Evolutionary conservation across 2,329 filamentous ascomycete genomes (phyloP).

Genomic region (Lasiodiplodia hormozganensis): DNA sequence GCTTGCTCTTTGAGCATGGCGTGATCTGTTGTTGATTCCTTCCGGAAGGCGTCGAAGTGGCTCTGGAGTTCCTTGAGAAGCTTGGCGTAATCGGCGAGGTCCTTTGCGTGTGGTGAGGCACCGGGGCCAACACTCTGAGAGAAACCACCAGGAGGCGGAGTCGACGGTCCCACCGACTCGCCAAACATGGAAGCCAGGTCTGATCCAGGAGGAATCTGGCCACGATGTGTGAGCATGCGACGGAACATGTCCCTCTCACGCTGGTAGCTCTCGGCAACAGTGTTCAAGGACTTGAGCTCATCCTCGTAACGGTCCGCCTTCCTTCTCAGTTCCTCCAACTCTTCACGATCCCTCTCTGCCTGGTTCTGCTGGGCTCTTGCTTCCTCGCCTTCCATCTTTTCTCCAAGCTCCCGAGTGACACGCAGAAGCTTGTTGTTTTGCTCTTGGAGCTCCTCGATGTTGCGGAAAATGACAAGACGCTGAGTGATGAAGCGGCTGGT

Average conservation of each 20-base stretch:
- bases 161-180: slow-evolving; percentile 70
- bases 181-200: slow-evolving; percentile 75
- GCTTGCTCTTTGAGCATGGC: slow-evolving; percentile 84
- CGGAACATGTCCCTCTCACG: slow-evolving; percentile 98
- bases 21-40: slow-evolving; percentile 82
- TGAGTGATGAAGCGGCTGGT: slow-evolving; percentile 90
- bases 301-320: slow-evolving; percentile 82
- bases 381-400: slow-evolving; percentile 90
- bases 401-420: slow-evolving; percentile 82
- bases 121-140: slow-evolving; percentile 40
- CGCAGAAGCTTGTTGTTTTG: slow-evolving; percentile 87
- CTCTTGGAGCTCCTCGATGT: slow-evolving; percentile 81
- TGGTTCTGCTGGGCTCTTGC: slow-evolving; percentile 67
- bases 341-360: slow-evolving; percentile 65
- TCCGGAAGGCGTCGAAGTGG: slow-evolving; percentile 88
- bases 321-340: slow-evolving; percentile 75
- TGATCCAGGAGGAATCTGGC: slow-evolving; percentile 63
- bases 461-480: slow-evolving; percentile 87
- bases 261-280: slow-evolving; percentile 89
- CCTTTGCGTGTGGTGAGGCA: slow-evolving; percentile 56
- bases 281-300: slow-evolving; percentile 80
- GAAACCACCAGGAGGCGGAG: slow-evolving; percentile 50
- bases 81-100: slow-evolving; percentile 74
- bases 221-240: slow-evolving; percentile 83
- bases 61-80: slow-evolving; percentile 86